Percentiles rank a stretch among this genome's conserved stretches.
phyloP scores from a whole-genome alignment of 2,329 filamentous ascomycete species.

The Aspergillus sp. region DNA sequence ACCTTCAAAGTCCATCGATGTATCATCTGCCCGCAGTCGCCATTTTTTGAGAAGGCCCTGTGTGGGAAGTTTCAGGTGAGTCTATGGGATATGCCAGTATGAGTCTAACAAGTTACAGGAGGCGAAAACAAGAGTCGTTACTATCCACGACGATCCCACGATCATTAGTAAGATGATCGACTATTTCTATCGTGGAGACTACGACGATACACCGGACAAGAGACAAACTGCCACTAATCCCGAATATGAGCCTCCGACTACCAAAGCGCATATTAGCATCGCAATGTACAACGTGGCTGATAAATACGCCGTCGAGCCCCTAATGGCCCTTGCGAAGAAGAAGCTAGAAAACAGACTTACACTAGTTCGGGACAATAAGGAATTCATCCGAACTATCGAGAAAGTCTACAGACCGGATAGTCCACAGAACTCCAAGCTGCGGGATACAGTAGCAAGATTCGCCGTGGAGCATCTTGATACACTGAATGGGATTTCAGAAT shows the following conservation, averaged over 20 bases:
- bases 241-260: not conserved
- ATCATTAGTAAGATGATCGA: not conserved
- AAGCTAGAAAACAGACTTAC: not conserved
- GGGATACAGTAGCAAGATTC: not conserved
- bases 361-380: not conserved
- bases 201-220: not conserved
- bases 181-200: not conserved
- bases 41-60: not conserved
- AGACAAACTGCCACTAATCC: not conserved
- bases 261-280: not conserved
- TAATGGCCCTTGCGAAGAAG: not conserved
- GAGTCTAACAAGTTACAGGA: not conserved
- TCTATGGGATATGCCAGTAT: not conserved
- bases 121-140: not conserved
- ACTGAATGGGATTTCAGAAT: not conserved
- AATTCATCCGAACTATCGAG: not conserved
- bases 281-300: not conserved
- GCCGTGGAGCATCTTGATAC: not conserved
- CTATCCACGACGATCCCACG: not conserved
- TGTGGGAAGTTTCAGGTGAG: not conserved
- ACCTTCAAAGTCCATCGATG: not conserved
- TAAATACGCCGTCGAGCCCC: not conserved
- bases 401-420: not conserved
- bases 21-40: not conserved
- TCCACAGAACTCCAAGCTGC: not conserved